phyloP scores from a whole-genome alignment of 2,329 filamentous ascomycete species.

The Penicillium sp. region DNA sequence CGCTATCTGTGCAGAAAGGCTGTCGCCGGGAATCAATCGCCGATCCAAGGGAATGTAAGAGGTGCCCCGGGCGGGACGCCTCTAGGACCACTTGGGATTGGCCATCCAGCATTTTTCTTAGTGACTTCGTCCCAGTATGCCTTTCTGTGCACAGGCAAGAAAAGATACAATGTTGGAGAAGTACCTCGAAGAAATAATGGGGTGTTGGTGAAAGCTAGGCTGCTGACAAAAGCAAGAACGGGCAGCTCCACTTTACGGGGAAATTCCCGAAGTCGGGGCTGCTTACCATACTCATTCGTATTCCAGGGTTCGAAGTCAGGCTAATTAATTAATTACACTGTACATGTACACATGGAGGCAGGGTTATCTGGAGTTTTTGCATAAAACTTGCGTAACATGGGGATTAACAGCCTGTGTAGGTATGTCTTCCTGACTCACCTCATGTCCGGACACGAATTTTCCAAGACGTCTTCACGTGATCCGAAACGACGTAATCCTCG shows the following conservation, averaged over 20 bases:
- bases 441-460: background rate
- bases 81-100: conserved; percentile 35
- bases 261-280: background rate
- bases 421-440: background rate
- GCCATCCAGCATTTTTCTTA: conserved; percentile 34
- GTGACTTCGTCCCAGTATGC: conserved; percentile 24
- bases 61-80: conserved; percentile 27
- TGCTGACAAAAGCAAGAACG: conserved; percentile 22
- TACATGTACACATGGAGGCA: background rate
- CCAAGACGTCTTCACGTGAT: background rate
- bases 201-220: conserved; percentile 8
- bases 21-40: conserved; percentile 47
- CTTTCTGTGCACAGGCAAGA: conserved; percentile 18
- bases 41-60: conserved; percentile 26
- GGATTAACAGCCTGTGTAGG: background rate
- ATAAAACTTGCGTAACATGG: background rate
- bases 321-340: background rate
- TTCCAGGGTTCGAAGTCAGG: background rate
- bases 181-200: conserved; percentile 8
- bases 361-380: background rate
- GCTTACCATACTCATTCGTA: background rate
- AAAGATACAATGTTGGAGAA: conserved; percentile 9
- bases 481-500: background rate
- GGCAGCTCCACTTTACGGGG: conserved; percentile 8
- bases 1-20: conserved; percentile 79